Evolutionary conservation across 2,329 filamentous ascomycete genomes (phyloP), one percentile per base, ranked within the genome.

Genomic region (Basipetospora chlamydospora): DNA sequence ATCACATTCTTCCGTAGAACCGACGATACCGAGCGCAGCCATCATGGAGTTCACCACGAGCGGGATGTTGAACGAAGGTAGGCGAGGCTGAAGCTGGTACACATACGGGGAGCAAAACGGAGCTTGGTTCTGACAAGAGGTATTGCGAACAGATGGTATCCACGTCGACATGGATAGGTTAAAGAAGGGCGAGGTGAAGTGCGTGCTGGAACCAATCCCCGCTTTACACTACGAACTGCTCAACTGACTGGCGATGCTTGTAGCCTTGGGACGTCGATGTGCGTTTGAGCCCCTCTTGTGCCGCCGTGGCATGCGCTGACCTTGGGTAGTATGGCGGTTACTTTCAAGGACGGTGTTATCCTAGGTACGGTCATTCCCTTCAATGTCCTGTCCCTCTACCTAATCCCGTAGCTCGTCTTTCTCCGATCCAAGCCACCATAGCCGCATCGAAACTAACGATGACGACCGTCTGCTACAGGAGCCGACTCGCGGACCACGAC

Each of bases 131-230:
- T 50, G 37, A 49, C 42, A 21, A 11, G 28, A 39, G 36, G 36
- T 30, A 26, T 22, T 26, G 30, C n/a, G 20, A 38, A 33, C 52
- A 96, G 90, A 98, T 87, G 90, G 90, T 58, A 96, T 98, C 58
- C 90, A 98, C 60, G 71, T 98, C 50, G 90, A 98, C 57, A 98
- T 98, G 90, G 84, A 96, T 54, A 80, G 90, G 55, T 67, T 98
- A 60, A 98, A 98, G 78, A 90, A 86, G 63, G 90, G 90, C 43
- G 90, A 98, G 67, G 88, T 98, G 58, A 98, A 98, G 86, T 95
- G 67, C 64, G 85, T 66, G 43, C 23, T n/a, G n/a, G n/a, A n/a
- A n/a, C n/a, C n/a, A n/a, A n/a, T n/a, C n/a, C n/a, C n/a, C n/a
- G n/a, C n/a, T n/a, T n/a, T n/a, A n/a, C n/a, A n/a, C n/a, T n/a